phyloP scores from a whole-genome alignment of 257 asterid species.

The Paulownia fortunei region DNA sequence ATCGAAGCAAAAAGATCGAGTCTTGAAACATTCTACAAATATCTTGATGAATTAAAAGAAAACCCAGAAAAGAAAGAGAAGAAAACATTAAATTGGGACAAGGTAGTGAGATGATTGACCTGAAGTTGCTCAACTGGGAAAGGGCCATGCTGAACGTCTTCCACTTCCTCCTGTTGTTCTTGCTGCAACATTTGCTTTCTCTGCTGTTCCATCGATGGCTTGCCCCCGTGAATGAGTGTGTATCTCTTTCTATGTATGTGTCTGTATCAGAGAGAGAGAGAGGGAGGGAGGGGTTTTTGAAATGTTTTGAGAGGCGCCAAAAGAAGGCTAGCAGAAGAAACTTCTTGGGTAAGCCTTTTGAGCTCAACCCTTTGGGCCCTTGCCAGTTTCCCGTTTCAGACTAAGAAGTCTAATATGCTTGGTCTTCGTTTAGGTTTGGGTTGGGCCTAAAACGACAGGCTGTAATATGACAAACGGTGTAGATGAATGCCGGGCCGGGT shows the following conservation, averaged over 20 bases:
- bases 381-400: too few relatives aligned
- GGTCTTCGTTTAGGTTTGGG: neutral
- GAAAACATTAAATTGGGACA: neutral
- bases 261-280: conserved; percentile 11
- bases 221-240: neutral
- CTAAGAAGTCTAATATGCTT: neutral
- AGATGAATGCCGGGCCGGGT: too few relatives aligned
- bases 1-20: conserved; percentile 4
- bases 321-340: neutral
- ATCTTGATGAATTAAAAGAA: neutral
- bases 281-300: conserved; percentile 36
- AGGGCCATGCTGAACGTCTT: conserved; percentile 83
- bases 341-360: conserved; percentile 25
- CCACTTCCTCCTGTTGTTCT: conserved; percentile 62
- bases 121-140: conserved; percentile 84
- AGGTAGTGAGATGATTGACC: conserved; percentile 40
- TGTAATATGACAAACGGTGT: too few relatives aligned
- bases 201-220: conserved; percentile 72
- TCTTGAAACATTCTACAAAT: neutral
- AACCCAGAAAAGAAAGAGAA: neutral
- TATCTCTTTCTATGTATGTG: neutral
- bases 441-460: neutral
- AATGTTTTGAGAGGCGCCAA: conserved; percentile 49
- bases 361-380: too few relatives aligned
- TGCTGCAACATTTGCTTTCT: conserved; percentile 58